Conservation (phyloP, 225 moss, liverwort and hornwort genomes). For the Pseudoscleropodium purum region DNA sequence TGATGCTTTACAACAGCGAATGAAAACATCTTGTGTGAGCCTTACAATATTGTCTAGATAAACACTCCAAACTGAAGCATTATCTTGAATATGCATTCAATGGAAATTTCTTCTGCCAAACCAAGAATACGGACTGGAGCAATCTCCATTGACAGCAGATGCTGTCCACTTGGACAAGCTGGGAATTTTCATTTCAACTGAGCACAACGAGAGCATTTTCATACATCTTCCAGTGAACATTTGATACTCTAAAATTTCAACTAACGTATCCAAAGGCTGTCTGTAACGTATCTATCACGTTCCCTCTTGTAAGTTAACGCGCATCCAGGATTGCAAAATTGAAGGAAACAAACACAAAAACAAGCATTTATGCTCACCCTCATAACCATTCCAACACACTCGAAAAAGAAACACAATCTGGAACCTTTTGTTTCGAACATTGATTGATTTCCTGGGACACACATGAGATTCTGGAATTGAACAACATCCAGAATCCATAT, state of each 20-base stretch:
- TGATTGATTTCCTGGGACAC: neutral
- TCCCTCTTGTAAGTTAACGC: too few species aligned
- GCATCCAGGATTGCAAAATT: neutral
- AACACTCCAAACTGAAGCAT: neutral
- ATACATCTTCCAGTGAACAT: neutral
- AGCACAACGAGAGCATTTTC: neutral
- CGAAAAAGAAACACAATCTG: neutral
- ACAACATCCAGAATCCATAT: neutral
- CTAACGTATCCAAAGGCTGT: neutral
- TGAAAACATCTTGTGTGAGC: neutral
- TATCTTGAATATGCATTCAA: neutral
- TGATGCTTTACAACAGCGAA: neutral
- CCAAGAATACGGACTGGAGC: neutral
- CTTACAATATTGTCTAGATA: neutral
- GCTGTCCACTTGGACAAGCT: neutral
- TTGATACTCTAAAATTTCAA: neutral
- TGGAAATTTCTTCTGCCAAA: neutral
- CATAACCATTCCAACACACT: neutral
- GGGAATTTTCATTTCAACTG: neutral
- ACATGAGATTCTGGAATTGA: neutral
- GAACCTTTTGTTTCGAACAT: neutral
- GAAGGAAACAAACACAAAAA: neutral
- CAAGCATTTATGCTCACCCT: neutral
- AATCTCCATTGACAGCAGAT: too few species aligned
- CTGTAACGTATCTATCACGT: too few species aligned